Percentiles rank a stretch among this genome's conserved stretches.
These are phyloP conservation scores for Pseudomonodictys pantanalensis DNA, from an alignment of 495 filamentous ascomycete genomes.

Conservation along the genomic window DNA sequence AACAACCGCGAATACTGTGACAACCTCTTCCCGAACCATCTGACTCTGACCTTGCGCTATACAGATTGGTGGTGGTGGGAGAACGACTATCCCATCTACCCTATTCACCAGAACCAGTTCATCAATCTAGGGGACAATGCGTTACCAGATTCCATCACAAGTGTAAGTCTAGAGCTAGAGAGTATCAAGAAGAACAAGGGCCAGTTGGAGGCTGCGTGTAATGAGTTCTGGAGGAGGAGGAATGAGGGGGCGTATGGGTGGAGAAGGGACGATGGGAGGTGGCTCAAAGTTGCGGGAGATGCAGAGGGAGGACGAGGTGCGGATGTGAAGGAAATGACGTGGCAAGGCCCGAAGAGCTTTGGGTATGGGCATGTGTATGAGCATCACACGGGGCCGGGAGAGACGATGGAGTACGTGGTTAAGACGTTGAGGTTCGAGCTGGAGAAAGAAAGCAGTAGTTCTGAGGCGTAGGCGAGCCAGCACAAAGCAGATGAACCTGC, in stretches of 20 bases:
- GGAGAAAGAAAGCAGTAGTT: too few relatives aligned
- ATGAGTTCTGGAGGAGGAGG: background rate
- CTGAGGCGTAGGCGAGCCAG: too few relatives aligned
- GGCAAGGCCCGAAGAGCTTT: slow-evolving; percentile 6
- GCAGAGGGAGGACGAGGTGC: background rate
- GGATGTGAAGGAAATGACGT: background rate
- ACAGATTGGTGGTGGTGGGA: slow-evolving; percentile 17
- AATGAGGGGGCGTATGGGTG: background rate
- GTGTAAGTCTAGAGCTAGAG: slow-evolving; percentile 1
- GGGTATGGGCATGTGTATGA: background rate
- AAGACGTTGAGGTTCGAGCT: slow-evolving; percentile 1
- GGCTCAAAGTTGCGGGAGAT: background rate
- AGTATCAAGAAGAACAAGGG: background rate
- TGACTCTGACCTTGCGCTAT: slow-evolving; percentile 7
- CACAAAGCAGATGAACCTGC: too few relatives aligned
- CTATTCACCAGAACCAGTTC: background rate
- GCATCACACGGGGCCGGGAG: background rate
- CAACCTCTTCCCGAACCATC: background rate
- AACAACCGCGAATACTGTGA: background rate
- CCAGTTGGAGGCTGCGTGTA: background rate
- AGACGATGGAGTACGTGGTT: slow-evolving; percentile 1
- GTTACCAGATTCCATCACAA: background rate
- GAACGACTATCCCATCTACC: background rate
- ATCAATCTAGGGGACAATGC: background rate
- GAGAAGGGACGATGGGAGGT: background rate